phyloP scores from a whole-genome alignment of 2,329 filamentous ascomycete species.

The Colletotrichum tofieldiae region DNA sequence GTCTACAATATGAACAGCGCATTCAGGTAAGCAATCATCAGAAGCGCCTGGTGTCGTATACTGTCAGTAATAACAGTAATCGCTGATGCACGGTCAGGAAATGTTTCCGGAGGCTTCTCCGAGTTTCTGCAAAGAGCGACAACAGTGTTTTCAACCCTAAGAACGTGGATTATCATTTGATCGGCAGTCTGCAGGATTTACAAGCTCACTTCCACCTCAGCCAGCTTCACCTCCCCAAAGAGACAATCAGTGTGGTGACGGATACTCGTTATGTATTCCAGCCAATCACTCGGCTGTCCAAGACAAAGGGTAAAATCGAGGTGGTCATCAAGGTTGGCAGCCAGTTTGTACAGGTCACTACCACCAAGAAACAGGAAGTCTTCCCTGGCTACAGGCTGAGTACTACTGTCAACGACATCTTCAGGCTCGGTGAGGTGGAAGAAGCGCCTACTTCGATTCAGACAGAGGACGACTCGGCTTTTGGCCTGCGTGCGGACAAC shows the following conservation, averaged over 20 bases:
- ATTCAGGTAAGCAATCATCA: constrained; percentile 65
- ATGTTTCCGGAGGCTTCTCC: constrained; percentile 75
- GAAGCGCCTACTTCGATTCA: constrained; percentile 76
- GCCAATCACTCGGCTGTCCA: constrained; percentile 75
- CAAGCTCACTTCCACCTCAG: constrained; percentile 78
- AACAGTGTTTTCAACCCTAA: constrained; percentile 75
- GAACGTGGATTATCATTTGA: constrained; percentile 77
- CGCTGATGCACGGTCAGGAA: constrained; percentile 58
- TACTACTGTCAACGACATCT: constrained; percentile 79
- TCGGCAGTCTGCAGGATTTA: constrained; percentile 76
- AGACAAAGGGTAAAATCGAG: constrained; percentile 79
- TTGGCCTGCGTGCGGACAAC: constrained; percentile 77
- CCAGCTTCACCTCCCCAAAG: constrained; percentile 77
- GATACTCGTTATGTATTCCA: constrained; percentile 78
- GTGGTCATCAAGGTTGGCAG: constrained; percentile 79
- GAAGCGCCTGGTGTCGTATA: constrained; percentile 29
- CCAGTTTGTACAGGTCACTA: constrained; percentile 80
- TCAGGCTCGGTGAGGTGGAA: constrained; percentile 77
- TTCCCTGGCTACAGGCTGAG: constrained; percentile 73
- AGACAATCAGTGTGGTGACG: constrained; percentile 78
- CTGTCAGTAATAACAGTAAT: not conserved
- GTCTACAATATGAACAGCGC: constrained; percentile 83
- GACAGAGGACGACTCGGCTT: constrained; percentile 77
- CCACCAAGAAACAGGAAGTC: constrained; percentile 78
- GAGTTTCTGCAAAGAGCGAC: constrained; percentile 74